Percentiles rank a stretch among this genome's conserved stretches.
Evolutionary conservation across 176 grass and related monocot species (phyloP).

Genomic region (Musa beccarii): DNA sequence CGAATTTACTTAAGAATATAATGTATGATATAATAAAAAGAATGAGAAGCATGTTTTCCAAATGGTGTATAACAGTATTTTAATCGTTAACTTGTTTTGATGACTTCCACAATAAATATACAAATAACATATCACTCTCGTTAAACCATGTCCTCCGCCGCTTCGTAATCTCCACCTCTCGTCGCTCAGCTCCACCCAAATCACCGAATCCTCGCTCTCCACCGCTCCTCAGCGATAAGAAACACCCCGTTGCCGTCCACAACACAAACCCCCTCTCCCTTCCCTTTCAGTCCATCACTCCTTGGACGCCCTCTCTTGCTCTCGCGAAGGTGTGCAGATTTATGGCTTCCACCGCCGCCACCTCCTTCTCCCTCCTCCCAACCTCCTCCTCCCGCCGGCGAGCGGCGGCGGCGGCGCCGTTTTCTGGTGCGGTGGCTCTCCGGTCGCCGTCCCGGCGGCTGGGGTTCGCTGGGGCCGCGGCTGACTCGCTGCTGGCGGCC

Average conservation of each 20-base stretch:
- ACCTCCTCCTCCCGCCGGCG: slow-evolving; percentile 32
- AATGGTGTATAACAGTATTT: no score
- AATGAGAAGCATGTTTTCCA: no score
- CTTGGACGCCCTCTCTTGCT: not conserved
- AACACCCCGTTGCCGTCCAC: slow-evolving; percentile 15
- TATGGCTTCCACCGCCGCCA: slow-evolving; percentile 7
- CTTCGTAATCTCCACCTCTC: slow-evolving; percentile 35
- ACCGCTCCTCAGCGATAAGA: slow-evolving; percentile 12
- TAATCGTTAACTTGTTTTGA: no score
- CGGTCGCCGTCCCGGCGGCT: slow-evolving; percentile 15
- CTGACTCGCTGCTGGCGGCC: slow-evolving; percentile 32
- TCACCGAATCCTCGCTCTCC: slow-evolving; percentile 13
- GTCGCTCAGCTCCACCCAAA: slow-evolving; percentile 23
- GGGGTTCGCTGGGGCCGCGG: slow-evolving; percentile 17
- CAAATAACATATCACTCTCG: not conserved
- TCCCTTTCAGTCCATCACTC: slow-evolving; percentile 1
- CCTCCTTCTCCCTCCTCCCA: slow-evolving; percentile 22
- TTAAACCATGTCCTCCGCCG: slow-evolving; percentile 27
- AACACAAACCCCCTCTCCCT: slow-evolving; percentile 24
- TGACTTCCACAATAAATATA: no score
- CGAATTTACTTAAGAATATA: no score
- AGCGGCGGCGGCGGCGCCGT: not conserved
- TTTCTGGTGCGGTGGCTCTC: slow-evolving; percentile 27
- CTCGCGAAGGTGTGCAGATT: not conserved
- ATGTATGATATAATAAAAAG: no score